Base-by-base conservation (phyloP, 371 early-diverging fungal species). In the Mortierella sp. region DNA sequence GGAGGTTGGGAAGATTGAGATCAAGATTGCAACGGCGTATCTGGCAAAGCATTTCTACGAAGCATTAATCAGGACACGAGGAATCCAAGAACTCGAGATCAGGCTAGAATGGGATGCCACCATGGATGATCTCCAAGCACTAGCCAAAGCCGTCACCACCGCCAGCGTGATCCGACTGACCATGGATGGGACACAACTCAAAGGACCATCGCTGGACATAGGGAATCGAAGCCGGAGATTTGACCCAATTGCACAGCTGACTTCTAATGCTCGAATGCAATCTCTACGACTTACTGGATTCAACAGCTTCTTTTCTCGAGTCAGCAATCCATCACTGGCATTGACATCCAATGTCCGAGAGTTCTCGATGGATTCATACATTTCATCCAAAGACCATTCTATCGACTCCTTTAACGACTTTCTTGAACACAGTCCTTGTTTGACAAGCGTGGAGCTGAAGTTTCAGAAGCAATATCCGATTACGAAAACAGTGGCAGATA, bases 141-240 rank as follows among this genome's bases (percentile, higher is more conserved):
- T 66, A 4, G 27, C 28, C 17, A 19, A 16, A 8, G 39, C 53
- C 21, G 46, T 58, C 28, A 44, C 27, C 21, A 37, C 46, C 16
- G 45, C 58, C 1, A 53, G 27, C 8, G 39, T 65, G 22, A 13
- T 53, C 14, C n/a, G 44, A 17, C 27, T 65, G 13, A 22, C 25
- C 8, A 16, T 57, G 17, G 19, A 25, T 19, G 52, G 52, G 13
- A 17, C 29, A 0, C 12, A 25, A 10, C 41, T 55, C 24, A 28
- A 31, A 21, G 51, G 63, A 3, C 57, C 55, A 3, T 10, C 47
- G 10, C 12, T 19, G 3, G 52, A 64, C 21, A 7, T 54, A 14
- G 9, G 56, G 12, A 57, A 64, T 34, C 47, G 56, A 14, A 9
- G 34, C 17, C 50, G 63, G 21, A 34, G 49, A 16, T 63, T 39